Evolutionary conservation across 768 basidiomycete genomes (phyloP).

Genomic region (Suillus paluster): DNA sequence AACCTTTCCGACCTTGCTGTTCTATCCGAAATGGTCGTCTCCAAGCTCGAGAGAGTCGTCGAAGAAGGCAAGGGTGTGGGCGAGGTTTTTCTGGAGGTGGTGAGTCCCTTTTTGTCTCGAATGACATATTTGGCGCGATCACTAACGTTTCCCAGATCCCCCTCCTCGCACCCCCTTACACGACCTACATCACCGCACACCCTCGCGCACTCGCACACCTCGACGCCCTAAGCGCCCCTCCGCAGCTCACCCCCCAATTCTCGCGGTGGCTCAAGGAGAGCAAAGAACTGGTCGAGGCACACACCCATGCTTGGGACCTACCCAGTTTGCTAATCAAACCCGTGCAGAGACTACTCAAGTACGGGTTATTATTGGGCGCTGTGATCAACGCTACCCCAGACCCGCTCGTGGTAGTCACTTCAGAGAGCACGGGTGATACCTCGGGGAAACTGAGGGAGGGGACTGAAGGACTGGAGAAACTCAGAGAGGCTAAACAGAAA

Average conservation of each 20-base stretch:
- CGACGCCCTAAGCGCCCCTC: conserved; percentile 43
- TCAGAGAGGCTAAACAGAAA: conserved; percentile 54
- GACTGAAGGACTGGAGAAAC: conserved; percentile 34
- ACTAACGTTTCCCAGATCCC: conserved; percentile 53
- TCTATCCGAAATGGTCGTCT: conserved; percentile 70
- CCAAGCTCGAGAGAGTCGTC: conserved; percentile 66
- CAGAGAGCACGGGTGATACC: neutral
- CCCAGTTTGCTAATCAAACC: conserved; percentile 96
- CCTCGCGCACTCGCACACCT: conserved; percentile 75
- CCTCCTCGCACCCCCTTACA: conserved; percentile 72
- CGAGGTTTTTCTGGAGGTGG: conserved; percentile 67
- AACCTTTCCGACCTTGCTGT: conserved; percentile 78
- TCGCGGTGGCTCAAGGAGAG: conserved; percentile 68
- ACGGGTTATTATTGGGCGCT: conserved; percentile 80
- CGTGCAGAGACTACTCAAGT: conserved; percentile 94
- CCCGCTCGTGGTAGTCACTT: conserved; percentile 22
- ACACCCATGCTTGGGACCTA: conserved; percentile 92
- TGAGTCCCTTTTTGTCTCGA: conserved; percentile 40
- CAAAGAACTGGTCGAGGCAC: conserved; percentile 63
- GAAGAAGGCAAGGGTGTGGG: conserved; percentile 77
- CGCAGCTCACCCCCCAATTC: conserved; percentile 45
- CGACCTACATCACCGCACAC: conserved; percentile 81
- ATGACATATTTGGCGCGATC: neutral
- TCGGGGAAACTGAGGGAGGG: conserved; percentile 23
- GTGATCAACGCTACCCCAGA: conserved; percentile 79